These are phyloP conservation scores for Ophiostoma populinum DNA, from an alignment of 2,329 filamentous ascomycete species.

Conservation along the genomic window DNA sequence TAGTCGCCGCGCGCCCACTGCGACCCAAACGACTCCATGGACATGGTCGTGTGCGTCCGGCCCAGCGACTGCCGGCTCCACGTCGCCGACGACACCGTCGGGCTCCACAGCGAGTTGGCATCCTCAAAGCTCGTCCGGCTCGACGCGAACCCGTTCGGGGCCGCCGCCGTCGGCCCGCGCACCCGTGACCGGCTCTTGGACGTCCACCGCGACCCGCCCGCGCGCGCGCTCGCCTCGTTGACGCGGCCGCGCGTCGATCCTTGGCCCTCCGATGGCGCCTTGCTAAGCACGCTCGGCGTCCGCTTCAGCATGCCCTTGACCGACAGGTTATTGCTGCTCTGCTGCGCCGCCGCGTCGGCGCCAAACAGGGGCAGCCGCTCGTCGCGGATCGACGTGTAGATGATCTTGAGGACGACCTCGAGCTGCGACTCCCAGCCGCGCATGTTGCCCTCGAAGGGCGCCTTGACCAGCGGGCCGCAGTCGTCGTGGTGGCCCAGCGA, in stretches of 20 bases:
- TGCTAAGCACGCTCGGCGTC: conserved; percentile 80
- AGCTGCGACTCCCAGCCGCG: conserved; percentile 78
- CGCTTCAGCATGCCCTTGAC: conserved; percentile 66
- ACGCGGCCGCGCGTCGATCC: conserved; percentile 54
- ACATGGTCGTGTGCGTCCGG: conserved; percentile 80
- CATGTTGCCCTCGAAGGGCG: conserved; percentile 55
- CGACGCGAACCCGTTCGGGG: conserved; percentile 58
- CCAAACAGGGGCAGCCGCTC: conserved; percentile 78
- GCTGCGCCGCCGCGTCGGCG: conserved; percentile 26
- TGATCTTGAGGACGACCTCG: conserved; percentile 79
- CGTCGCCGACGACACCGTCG: conserved; percentile 66
- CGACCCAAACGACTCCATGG: conserved; percentile 76
- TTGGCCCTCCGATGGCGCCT: conserved; percentile 70
- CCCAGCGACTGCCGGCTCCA: conserved; percentile 92
- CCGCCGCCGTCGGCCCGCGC: conserved; percentile 28
- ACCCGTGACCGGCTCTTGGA: conserved; percentile 67
- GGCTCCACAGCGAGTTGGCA: conserved; percentile 77
- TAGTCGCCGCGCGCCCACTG: conserved; percentile 52
- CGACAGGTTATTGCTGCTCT: conserved; percentile 46
- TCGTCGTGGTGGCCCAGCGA: conserved; percentile 25
- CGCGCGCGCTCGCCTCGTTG: conserved; percentile 33
- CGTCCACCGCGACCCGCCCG: conserved; percentile 52
- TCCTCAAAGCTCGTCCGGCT: conserved; percentile 93
- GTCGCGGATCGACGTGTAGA: conserved; percentile 77
- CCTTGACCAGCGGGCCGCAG: conserved; percentile 61